A percentile compares a stretch with the other conserved stretches of the same genome.
Evolutionary conservation across 371 early-diverging fungal species (phyloP).

Genomic region (Circinella minor): DNA sequence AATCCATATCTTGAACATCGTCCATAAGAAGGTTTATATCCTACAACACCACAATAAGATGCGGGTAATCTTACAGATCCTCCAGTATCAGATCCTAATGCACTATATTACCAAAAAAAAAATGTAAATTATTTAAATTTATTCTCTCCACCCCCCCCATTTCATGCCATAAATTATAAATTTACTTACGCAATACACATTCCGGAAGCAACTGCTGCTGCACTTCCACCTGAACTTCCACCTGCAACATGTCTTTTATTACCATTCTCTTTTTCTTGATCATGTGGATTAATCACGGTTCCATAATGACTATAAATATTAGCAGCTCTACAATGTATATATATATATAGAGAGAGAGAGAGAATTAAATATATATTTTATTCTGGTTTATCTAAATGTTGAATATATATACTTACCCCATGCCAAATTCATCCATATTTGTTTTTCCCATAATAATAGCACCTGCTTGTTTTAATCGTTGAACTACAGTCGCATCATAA

Average conservation of each 20-base stretch:
- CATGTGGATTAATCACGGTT: constrained; percentile 54
- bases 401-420: constrained; percentile 69
- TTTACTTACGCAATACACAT: constrained; percentile 77
- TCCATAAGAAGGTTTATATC: constrained; percentile 94
- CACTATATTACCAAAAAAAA: constrained; percentile 48
- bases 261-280: constrained; percentile 15
- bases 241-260: constrained; percentile 67
- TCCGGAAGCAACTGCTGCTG: constrained; percentile 86
- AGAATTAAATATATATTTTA: no score
- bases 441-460: constrained; percentile 82
- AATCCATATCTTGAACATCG: constrained; percentile 87
- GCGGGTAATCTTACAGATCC: constrained; percentile 95
- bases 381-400: no score
- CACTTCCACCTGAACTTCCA: constrained; percentile 94
- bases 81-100: constrained; percentile 94
- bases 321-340: constrained; percentile 43
- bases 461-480: constrained; percentile 66
- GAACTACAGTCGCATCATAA: constrained; percentile 79
- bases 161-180: neutral
- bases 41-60: constrained; percentile 91
- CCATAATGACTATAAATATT: constrained; percentile 60
- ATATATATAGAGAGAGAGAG: neutral
- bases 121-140: neutral
- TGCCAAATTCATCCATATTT: constrained; percentile 98
- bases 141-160: neutral